Conservation (phyloP, 257 asterid species). For the Echium plantagineum region DNA sequence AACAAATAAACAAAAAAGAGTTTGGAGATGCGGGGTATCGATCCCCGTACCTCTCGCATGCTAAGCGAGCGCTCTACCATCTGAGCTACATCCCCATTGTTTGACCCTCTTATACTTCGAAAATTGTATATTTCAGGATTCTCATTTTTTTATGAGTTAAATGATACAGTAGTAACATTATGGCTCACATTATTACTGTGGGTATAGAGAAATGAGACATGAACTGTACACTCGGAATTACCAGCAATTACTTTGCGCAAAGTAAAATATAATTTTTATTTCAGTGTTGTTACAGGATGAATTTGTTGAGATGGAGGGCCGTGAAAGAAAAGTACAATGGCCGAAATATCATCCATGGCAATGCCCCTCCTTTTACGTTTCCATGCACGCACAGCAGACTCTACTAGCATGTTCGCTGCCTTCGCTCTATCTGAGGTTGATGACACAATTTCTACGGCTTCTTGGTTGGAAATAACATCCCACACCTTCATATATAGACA, state of each 20-base stretch:
- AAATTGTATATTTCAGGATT: too few relatives aligned
- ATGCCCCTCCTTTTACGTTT: constrained; percentile 64
- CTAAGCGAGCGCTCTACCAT: constrained; percentile 99
- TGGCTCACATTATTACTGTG: too few relatives aligned
- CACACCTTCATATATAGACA: constrained; percentile 49
- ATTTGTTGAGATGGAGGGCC: constrained; percentile 33
- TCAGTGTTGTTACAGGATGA: constrained; percentile 18
- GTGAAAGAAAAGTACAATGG: constrained; percentile 66
- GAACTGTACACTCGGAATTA: neutral
- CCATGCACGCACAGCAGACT: constrained; percentile 66
- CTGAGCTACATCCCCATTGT: constrained; percentile 88
- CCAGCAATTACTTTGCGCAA: neutral
- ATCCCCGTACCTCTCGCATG: constrained; percentile 99
- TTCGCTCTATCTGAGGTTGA: constrained; percentile 37
- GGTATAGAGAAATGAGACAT: neutral
- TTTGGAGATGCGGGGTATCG: constrained; percentile 92
- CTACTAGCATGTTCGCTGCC: constrained; percentile 63
- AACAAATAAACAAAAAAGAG: too few relatives aligned
- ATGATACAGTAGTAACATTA: too few relatives aligned
- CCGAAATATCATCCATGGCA: constrained; percentile 93
- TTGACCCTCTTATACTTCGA: too few relatives aligned
- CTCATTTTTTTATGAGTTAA: too few relatives aligned
- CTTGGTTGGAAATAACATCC: constrained; percentile 91
- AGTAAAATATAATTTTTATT: constrained; percentile 7
- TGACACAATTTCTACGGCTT: constrained; percentile 76